A percentile compares a stretch with the other conserved stretches of the same genome.
Evolutionary conservation across 768 basidiomycete species (phyloP).

Genomic region (Termitomyces sp.): DNA sequence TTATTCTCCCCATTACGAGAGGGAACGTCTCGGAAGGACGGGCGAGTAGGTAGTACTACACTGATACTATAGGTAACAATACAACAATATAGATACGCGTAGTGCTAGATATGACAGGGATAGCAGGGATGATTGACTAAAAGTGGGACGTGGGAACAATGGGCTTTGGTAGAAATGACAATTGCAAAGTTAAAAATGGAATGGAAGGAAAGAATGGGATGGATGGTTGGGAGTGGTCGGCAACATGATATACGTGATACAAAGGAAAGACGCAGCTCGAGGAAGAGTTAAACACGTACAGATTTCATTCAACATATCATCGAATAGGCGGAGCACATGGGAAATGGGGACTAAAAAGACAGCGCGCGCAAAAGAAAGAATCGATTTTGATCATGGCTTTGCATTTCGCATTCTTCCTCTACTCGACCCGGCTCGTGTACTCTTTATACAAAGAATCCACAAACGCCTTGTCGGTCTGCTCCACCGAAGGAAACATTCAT

Average conservation of each 20-base stretch:
- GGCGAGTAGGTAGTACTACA: conserved; percentile 11
- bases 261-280: conserved; percentile 4
- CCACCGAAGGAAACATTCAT: background rate
- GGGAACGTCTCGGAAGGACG: background rate
- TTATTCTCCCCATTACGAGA: conserved; percentile 10
- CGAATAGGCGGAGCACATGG: background rate
- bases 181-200: background rate
- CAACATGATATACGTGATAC: conserved; percentile 2
- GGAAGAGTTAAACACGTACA: background rate
- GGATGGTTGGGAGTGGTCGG: background rate
- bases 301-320: background rate
- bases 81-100: conserved; percentile 18
- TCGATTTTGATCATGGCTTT: background rate
- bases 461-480: conserved; percentile 59
- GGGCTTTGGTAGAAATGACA: background rate
- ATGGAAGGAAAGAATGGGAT: background rate
- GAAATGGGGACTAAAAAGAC: background rate
- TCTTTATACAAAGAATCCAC: conserved; percentile 56
- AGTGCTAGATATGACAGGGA: conserved; percentile 15
- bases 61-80: conserved; percentile 15
- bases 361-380: background rate
- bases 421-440: conserved; percentile 28
- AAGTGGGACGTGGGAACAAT: background rate
- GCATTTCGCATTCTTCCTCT: background rate
- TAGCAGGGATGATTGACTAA: conserved; percentile 1